Percentiles rank a stretch among this genome's conserved stretches.
phyloP scores from a whole-genome alignment of 306 rosid genomes.

The Ormosia semicastrata region DNA sequence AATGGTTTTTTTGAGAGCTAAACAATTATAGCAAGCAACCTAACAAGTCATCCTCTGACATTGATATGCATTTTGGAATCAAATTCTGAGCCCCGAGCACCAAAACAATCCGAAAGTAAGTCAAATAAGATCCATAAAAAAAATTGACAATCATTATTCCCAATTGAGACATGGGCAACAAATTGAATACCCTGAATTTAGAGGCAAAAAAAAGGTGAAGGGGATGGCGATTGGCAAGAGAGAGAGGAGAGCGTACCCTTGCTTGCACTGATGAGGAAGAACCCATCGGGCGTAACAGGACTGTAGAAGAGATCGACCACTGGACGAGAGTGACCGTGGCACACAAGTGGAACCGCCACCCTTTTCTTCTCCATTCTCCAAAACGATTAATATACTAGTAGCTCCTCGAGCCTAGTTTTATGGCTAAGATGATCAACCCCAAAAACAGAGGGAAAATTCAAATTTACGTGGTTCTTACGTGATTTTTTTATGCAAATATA shows the following conservation, averaged over 20 bases:
- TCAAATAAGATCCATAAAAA: not conserved
- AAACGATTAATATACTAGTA: not conserved
- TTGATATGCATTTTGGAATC: not conserved
- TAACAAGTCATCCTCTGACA: not conserved
- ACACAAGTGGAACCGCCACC: slow-evolving; percentile 77
- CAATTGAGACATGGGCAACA: too few relatives aligned
- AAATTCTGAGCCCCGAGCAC: not conserved
- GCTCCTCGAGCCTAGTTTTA: not conserved
- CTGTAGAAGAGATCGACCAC: slow-evolving; percentile 95
- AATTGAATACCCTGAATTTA: not conserved
- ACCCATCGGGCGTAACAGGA: slow-evolving; percentile 88
- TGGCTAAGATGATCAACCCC: not conserved
- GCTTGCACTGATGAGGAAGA: slow-evolving; percentile 97
- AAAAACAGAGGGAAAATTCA: not conserved
- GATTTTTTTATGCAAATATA: not conserved
- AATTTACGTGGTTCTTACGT: not conserved
- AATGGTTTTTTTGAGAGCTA: too few relatives aligned
- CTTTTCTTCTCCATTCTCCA: slow-evolving; percentile 77
- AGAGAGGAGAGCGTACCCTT: slow-evolving; percentile 52
- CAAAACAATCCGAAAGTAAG: not conserved
- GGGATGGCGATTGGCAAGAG: not conserved
- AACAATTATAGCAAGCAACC: not conserved
- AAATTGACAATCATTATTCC: too few relatives aligned
- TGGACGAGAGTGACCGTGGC: slow-evolving; percentile 96
- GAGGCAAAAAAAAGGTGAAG: not conserved